Base-by-base conservation (phyloP, 768 basidiomycete genomes). In the Coprinopsis marcescibilis region DNA sequence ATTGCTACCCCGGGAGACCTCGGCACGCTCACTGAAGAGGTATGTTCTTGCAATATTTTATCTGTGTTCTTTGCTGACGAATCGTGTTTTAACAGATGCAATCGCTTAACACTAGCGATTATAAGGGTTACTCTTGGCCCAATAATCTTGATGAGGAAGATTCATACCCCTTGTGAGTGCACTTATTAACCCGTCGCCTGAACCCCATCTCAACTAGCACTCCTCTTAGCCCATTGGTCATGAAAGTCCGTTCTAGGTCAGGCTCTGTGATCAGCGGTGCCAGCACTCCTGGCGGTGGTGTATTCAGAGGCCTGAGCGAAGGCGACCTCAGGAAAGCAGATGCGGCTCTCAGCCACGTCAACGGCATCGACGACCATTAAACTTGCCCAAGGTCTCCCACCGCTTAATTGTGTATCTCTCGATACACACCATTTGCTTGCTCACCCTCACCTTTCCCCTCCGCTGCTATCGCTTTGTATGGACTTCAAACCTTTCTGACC, bases 1-100 rank as follows among this genome's bases (percentile, higher is more conserved):
- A 67, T 78, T 48, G 89, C 89, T 56, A 99, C 96, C 1, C 95
- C 95, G 0, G 93, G 93, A 5, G 92, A 96, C 68, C 75, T 95
- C 52, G 92, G 88, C 14, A 95, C 92, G 21, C 68, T 93, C 34
- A 91, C 88, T 1, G 87, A 90, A 64, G 85, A 89, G 72, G 85
- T 86, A 52, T 21, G 72, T 15, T 29, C n/a, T 32, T 33, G n/a
- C 21, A 4, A 20, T 36, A 10, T 41, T 52, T 13, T 45, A 25
- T 17, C 51, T 29, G 35, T n/a, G 26, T 14, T 33, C 23, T n/a
- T 40, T 25, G 14, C 24, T 35, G 19, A 11, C 12, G 29, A 48
- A 12, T 51, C 39, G 30, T 49, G 13, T 4, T 45, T 12, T 40
- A 29, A 15, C 43, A 75, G 87, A 97, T 97, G 94, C 84, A 96